A percentile compares a stretch with the other conserved stretches of the same genome.
Conservation (phyloP, 2,329 filamentous ascomycete species). For the Sclerotinia glacialis region DNA sequence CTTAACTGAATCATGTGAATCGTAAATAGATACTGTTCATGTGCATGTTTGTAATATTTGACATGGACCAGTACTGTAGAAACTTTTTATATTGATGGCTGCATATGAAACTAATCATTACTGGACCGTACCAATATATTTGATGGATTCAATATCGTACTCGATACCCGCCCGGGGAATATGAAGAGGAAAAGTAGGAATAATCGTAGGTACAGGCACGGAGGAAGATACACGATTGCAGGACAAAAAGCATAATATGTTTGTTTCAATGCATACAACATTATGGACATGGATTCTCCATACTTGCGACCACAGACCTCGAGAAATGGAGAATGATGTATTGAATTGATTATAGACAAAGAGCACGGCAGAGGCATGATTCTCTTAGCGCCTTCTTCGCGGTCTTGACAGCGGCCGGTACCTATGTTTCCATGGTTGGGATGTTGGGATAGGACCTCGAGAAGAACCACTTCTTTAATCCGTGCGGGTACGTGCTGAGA, state of each 20-base stretch:
- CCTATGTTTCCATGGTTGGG: slow-evolving; percentile 3
- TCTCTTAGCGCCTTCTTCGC: background rate
- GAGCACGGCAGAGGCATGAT: background rate
- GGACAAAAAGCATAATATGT: background rate
- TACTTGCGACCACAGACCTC: background rate
- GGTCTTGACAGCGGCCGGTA: slow-evolving; percentile 5
- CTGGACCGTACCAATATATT: background rate
- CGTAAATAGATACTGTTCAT: background rate
- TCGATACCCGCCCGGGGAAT: background rate
- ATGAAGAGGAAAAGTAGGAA: background rate
- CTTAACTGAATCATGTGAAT: background rate
- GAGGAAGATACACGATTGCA: background rate
- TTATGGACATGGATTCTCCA: slow-evolving; percentile 8
- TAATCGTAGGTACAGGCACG: background rate
- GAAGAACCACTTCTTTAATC: slow-evolving; percentile 3
- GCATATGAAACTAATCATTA: background rate
- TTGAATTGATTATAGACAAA: background rate
- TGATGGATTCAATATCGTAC: background rate
- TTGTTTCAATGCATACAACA: background rate
- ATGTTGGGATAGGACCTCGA: background rate
- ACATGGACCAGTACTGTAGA: background rate
- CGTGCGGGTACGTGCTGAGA: slow-evolving; percentile 16
- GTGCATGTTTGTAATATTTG: background rate
- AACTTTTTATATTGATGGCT: background rate
- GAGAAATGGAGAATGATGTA: background rate